A percentile compares a stretch with the other conserved stretches of the same genome.
Conservation (phyloP, 306 rosid species). For the Sechiopsis laciniata region DNA sequence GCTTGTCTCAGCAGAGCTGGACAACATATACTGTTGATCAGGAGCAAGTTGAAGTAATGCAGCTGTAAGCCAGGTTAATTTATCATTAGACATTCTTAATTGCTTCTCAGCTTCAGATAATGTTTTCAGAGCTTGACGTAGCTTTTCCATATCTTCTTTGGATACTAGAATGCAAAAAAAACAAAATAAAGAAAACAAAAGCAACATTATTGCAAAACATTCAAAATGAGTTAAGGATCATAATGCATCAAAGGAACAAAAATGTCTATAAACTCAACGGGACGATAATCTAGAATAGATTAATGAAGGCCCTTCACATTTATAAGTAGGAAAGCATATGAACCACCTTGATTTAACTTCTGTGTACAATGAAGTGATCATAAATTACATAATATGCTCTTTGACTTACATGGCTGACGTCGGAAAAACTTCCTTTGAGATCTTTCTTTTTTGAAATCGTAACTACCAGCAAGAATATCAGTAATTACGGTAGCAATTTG, state of each 20-base stretch:
- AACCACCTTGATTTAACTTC: not conserved
- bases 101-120: conserved; percentile 97
- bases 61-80: conserved; percentile 92
- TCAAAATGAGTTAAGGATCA: not conserved
- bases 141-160: conserved; percentile 94
- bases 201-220: not conserved
- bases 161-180: conserved; percentile 41
- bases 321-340: conserved; percentile 3
- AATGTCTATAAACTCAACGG: not conserved
- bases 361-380: not conserved
- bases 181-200: not conserved
- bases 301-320: not conserved
- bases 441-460: conserved; percentile 64
- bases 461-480: conserved; percentile 92
- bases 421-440: conserved; percentile 82
- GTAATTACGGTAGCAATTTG: conserved; percentile 96
- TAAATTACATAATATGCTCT: conserved; percentile 1
- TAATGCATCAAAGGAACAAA: not conserved
- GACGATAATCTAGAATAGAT: not conserved
- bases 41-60: conserved; percentile 99
- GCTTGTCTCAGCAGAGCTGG: conserved; percentile 77
- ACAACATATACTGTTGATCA: conserved; percentile 88
- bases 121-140: conserved; percentile 91
- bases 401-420: conserved; percentile 70
- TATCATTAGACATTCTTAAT: conserved; percentile 87